Evolutionary conservation across 2,329 filamentous ascomycete species (phyloP).

Genomic region (Apiospora arundinis): DNA sequence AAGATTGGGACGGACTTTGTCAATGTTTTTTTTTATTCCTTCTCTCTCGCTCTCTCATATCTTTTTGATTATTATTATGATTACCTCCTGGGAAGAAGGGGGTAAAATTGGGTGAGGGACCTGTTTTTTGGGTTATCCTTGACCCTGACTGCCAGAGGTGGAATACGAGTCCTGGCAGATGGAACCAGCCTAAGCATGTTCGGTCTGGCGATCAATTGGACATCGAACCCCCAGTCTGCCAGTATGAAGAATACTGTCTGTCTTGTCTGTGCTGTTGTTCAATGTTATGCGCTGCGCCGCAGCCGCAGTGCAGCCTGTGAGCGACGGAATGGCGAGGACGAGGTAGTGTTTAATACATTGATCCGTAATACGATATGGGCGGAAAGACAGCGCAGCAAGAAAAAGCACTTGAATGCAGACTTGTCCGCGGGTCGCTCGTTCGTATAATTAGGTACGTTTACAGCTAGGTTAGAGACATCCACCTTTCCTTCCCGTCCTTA

Average conservation of each 20-base stretch:
- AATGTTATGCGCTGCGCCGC: conserved; percentile 17
- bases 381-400: background rate
- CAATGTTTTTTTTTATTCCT: conserved; percentile 1
- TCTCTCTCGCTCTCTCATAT: background rate
- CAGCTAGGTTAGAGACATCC: background rate
- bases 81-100: conserved; percentile 15
- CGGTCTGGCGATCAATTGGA: conserved; percentile 18
- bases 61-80: conserved; percentile 2
- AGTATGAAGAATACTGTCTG: background rate
- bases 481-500: background rate
- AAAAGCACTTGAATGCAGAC: background rate
- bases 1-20: background rate
- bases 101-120: conserved; percentile 16
- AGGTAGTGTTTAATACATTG: conserved; percentile 10
- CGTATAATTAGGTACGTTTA: background rate
- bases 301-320: background rate
- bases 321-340: background rate
- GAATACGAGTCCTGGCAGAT: conserved; percentile 16
- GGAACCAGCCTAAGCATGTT: conserved; percentile 17
- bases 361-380: conserved; percentile 6
- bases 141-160: conserved; percentile 15
- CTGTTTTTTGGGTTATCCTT: conserved; percentile 11
- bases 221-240: conserved; percentile 1
- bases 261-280: background rate
- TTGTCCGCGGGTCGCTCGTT: background rate